Evolutionary conservation across 2,329 filamentous ascomycete species (phyloP).

Genomic region (Rhytidhysteron rufulum): DNA sequence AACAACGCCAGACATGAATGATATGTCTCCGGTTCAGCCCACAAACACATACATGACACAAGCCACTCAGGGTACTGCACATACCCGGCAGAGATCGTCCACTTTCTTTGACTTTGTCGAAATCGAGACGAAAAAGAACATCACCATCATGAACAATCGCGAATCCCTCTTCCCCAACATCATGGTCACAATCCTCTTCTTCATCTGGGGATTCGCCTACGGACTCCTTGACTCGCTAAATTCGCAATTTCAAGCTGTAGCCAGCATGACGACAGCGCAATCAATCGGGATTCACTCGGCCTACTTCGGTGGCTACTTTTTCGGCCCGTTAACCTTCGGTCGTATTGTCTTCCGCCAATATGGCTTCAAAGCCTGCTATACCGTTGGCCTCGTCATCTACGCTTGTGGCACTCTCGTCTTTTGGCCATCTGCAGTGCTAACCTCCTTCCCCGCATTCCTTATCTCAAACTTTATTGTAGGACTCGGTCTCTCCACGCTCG

Average conservation of each 20-base stretch:
- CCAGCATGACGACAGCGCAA: slow-evolving; percentile 58
- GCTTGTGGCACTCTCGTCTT: slow-evolving; percentile 60
- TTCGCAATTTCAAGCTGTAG: slow-evolving; percentile 60
- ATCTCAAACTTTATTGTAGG: slow-evolving; percentile 62
- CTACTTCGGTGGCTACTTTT: slow-evolving; percentile 69
- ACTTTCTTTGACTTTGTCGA: slow-evolving; percentile 76
- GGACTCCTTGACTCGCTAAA: slow-evolving; percentile 82
- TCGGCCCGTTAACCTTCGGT: slow-evolving; percentile 67
- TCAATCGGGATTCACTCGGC: slow-evolving; percentile 65
- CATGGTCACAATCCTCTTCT: slow-evolving; percentile 76
- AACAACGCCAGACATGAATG: slow-evolving; percentile 44
- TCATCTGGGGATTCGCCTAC: slow-evolving; percentile 89
- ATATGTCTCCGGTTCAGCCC: slow-evolving; percentile 30
- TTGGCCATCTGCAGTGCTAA: slow-evolving; percentile 62
- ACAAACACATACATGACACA: slow-evolving; percentile 31
- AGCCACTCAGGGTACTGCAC: slow-evolving; percentile 17
- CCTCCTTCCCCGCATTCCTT: slow-evolving; percentile 57
- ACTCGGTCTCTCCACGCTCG: slow-evolving; percentile 56
- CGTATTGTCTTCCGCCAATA: slow-evolving; percentile 53
- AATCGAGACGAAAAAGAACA: slow-evolving; percentile 62
- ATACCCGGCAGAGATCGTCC: slow-evolving; percentile 32
- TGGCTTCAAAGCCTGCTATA: slow-evolving; percentile 62
- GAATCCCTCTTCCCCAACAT: slow-evolving; percentile 70
- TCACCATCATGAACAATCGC: slow-evolving; percentile 59
- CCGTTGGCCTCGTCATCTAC: slow-evolving; percentile 58